Conservation (phyloP, 2,329 filamentous ascomycete species). For the Rutstroemia sydowiana region DNA sequence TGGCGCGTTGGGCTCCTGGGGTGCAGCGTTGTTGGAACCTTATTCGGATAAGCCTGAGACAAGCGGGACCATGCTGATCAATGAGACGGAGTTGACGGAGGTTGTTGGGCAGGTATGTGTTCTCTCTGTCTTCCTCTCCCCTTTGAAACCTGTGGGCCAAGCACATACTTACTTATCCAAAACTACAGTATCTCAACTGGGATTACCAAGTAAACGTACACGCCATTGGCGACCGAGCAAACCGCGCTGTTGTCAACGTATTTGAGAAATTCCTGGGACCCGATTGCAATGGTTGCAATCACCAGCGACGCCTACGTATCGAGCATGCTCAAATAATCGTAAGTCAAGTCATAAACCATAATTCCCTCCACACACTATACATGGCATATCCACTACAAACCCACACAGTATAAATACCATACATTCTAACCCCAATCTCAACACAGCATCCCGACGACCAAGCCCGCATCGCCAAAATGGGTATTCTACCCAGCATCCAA, state of each 20-base stretch:
- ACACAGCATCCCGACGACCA: conserved; percentile 52
- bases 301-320: conserved; percentile 54
- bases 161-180: too few species aligned
- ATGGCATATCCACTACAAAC: too few species aligned
- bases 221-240: conserved; percentile 64
- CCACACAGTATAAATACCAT: not conserved
- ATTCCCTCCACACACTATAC: too few species aligned
- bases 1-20: conserved; percentile 64
- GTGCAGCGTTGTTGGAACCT: conserved; percentile 63
- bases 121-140: too few species aligned
- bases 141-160: too few species aligned
- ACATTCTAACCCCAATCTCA: not conserved
- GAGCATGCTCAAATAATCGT: conserved; percentile 63
- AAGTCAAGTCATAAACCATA: conserved; percentile 3
- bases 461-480: conserved; percentile 46
- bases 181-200: conserved; percentile 47
- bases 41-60: conserved; percentile 57
- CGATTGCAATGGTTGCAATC: conserved; percentile 49
- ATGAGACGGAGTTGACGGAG: conserved; percentile 48
- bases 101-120: conserved; percentile 36
- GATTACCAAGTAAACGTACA: conserved; percentile 63
- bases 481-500: conserved; percentile 59
- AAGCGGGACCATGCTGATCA: conserved; percentile 58
- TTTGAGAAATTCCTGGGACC: conserved; percentile 49
- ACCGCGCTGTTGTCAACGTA: conserved; percentile 56